Evolutionary conservation across 2,329 filamentous ascomycete species (phyloP), one percentile per base, ranked within the genome.

Genomic region (Pezicula carpinea): DNA sequence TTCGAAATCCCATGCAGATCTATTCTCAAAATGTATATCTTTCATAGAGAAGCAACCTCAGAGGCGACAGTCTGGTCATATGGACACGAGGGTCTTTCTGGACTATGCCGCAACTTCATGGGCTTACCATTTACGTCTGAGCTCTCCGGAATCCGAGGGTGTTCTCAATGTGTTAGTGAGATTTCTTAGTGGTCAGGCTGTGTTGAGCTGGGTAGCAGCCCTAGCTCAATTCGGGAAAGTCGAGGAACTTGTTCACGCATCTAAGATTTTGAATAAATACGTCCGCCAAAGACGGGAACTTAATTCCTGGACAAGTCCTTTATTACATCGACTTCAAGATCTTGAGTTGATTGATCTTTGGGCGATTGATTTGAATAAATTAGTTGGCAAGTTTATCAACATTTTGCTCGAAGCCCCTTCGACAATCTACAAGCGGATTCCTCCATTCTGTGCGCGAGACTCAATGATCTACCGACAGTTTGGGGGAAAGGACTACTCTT

Each of bases 381-480:
- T 71, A 8, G 43, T 66, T 13, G 66, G 64, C 6, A 68, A 66
- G 39, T 70, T 69, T 48, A 62, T 63, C 3, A 36, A 13, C 6
- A 49, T 53, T 33, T 43, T 70, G 10, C 26, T 46, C 1, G 32
- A 43, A 26, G 47, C 58, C 6, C 67, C 68, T 0, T 51, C 60
- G 5, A 47, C 62, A 0, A 70, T 72, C 29, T 66, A 69, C 48
- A 64, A 64, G 36, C 49, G 59, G 2, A 63, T 72, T 7, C 65
- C 68, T 1, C 64, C 67, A 2, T 64, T 73, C 34, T 71, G 68
- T 49, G 68, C 69, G 0, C 31, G 44, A 6, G 53, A 56, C 17
- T 69, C 69, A 6, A 52, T 59, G 3, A 63, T 69, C 3, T 61
- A 63, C 44, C 54, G 60, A 39, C 55, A 60, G 8, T 70, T 69